A percentile compares a stretch with the other conserved stretches of the same genome.
Conservation (phyloP, 306 rosid genomes). For the Vigna reflexopilosa region DNA sequence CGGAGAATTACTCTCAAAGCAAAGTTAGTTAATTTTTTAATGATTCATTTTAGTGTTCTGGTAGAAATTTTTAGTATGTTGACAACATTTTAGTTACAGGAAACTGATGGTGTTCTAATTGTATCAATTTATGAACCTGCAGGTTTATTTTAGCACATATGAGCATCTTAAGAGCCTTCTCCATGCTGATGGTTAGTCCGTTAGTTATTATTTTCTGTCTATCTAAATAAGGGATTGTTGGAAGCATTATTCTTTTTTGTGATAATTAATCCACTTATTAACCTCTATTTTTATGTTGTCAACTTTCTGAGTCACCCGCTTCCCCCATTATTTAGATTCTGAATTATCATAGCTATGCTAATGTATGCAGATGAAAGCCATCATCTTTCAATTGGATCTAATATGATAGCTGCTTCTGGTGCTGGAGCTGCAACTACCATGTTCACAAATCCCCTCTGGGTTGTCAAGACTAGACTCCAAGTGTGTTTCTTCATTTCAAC, state of each 20-base stretch:
- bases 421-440: conserved; percentile 91
- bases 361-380: conserved; percentile 64
- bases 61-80: conserved; percentile 13
- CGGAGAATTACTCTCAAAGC: not conserved
- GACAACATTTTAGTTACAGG: conserved; percentile 31
- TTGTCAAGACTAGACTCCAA: conserved; percentile 92
- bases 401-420: conserved; percentile 85
- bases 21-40: conserved; percentile 17
- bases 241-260: not conserved
- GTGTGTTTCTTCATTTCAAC: conserved; percentile 56
- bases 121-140: conserved; percentile 43
- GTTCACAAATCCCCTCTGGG: conserved; percentile 93
- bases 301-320: conserved; percentile 6
- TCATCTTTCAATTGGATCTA: conserved; percentile 84
- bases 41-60: conserved; percentile 14
- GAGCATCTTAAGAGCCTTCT: conserved; percentile 74
- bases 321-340: not conserved
- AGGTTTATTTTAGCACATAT: conserved; percentile 78
- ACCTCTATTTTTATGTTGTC: conserved; percentile 27
- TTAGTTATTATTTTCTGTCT: conserved; percentile 25
- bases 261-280: conserved; percentile 6
- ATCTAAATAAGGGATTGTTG: conserved; percentile 23
- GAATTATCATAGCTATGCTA: conserved; percentile 38
- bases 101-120: conserved; percentile 9
- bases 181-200: conserved; percentile 65